phyloP scores from a whole-genome alignment of 257 asterid genomes.

The Plantago ovata region DNA sequence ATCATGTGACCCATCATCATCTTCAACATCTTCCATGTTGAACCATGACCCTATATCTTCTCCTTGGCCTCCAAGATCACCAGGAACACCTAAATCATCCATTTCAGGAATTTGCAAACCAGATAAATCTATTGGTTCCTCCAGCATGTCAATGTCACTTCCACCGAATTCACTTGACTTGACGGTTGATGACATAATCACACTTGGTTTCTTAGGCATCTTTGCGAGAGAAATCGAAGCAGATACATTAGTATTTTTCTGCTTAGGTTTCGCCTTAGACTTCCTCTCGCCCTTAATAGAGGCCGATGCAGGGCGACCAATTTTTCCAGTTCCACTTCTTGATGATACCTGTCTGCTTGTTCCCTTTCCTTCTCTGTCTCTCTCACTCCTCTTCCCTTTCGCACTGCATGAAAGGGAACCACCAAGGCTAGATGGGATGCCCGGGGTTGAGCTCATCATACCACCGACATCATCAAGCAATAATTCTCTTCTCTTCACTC shows the following conservation, averaged over 20 bases:
- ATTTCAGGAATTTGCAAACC: constrained; percentile 81
- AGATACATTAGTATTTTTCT: constrained; percentile 70
- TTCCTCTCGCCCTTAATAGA: constrained; percentile 78
- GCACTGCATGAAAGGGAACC: constrained; percentile 67
- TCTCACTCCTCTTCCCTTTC: constrained; percentile 88
- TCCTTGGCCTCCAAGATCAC: constrained; percentile 74
- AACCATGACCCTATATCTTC: constrained; percentile 80
- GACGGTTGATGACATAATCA: constrained; percentile 38
- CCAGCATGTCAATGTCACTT: constrained; percentile 47
- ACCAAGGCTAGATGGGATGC: constrained; percentile 49
- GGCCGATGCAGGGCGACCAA: constrained; percentile 45
- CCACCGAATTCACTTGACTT: constrained; percentile 48
- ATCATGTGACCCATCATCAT: constrained; percentile 61
- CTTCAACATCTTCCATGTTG: constrained; percentile 51
- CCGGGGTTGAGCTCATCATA: constrained; percentile 35
- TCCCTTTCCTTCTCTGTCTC: constrained; percentile 84
- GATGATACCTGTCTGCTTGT: constrained; percentile 53
- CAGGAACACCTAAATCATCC: constrained; percentile 65
- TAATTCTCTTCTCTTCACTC: constrained; percentile 65
- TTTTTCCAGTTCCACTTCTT: constrained; percentile 64
- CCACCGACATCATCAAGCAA: constrained; percentile 71
- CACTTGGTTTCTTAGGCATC: constrained; percentile 55
- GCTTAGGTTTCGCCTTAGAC: constrained; percentile 75
- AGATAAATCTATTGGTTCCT: constrained; percentile 89
- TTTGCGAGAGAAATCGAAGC: constrained; percentile 65